These are phyloP conservation scores for Ophiostoma sp. DNA, from an alignment of 2,329 filamentous ascomycete species.

Conservation along the genomic window DNA sequence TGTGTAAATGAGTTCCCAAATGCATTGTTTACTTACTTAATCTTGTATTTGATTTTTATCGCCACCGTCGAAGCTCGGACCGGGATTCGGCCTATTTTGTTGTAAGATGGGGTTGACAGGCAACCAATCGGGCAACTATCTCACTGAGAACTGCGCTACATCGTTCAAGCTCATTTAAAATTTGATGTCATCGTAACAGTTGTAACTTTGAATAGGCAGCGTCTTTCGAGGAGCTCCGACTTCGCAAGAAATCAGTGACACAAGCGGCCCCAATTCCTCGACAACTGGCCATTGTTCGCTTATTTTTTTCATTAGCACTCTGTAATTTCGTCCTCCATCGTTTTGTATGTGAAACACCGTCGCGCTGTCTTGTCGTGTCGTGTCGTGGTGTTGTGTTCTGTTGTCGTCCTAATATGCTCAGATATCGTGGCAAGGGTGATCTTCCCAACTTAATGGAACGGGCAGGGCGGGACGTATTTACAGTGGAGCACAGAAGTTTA, in stretches of 20 bases:
- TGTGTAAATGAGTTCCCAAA: neutral
- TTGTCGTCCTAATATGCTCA: neutral
- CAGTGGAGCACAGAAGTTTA: neutral
- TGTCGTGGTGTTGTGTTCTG: neutral
- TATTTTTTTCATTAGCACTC: neutral
- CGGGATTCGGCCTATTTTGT: neutral
- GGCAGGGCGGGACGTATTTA: neutral
- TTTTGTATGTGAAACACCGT: neutral
- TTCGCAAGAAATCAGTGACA: neutral
- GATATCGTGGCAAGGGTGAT: constrained; percentile 12
- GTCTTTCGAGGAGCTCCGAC: neutral
- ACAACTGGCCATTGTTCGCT: neutral
- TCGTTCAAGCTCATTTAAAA: neutral
- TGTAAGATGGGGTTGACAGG: neutral
- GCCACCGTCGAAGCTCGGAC: neutral
- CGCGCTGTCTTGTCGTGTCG: neutral
- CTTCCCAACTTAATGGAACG: neutral
- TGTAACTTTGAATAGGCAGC: neutral
- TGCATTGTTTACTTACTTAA: neutral
- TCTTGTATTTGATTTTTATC: neutral
- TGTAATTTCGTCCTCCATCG: neutral
- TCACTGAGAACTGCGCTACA: neutral
- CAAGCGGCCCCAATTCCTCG: neutral
- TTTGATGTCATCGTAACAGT: neutral
- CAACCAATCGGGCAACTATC: neutral